These are phyloP conservation scores for Microdochium trichocladiopsis DNA, from an alignment of 2,329 filamentous ascomycete genomes.

Conservation along the genomic window DNA sequence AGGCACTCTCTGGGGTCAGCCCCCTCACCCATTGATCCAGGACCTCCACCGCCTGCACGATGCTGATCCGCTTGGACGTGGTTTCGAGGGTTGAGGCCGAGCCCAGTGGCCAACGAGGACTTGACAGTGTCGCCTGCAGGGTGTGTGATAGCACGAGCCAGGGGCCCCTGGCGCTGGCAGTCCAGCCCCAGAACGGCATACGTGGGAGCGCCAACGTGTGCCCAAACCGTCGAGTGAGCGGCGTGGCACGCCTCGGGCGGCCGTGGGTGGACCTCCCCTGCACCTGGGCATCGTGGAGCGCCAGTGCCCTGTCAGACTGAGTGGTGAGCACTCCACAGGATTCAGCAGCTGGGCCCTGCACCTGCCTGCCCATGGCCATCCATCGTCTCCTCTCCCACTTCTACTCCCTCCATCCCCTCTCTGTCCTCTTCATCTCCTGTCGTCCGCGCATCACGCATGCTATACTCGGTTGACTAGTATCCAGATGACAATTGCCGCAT, in stretches of 20 bases:
- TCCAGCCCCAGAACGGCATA: background rate
- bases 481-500: background rate
- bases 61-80: background rate
- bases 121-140: background rate
- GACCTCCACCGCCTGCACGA: background rate
- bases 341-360: too few relatives aligned
- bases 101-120: background rate
- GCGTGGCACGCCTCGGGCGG: background rate
- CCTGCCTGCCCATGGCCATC: background rate
- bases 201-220: background rate
- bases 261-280: too few relatives aligned
- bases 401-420: background rate
- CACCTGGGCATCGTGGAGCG: too few relatives aligned
- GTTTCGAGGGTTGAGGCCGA: background rate
- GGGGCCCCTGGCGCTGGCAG: background rate
- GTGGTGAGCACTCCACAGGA: too few relatives aligned
- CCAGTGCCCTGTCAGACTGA: too few relatives aligned
- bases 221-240: background rate
- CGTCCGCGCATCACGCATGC: background rate
- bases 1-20: background rate
- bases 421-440: background rate
- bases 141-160: background rate
- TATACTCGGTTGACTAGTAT: background rate
- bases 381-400: background rate
- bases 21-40: background rate